Evolutionary conservation across 441 rosid species (phyloP), one percentile per base, ranked within the genome.

Genomic region (Gossypium laxum): DNA sequence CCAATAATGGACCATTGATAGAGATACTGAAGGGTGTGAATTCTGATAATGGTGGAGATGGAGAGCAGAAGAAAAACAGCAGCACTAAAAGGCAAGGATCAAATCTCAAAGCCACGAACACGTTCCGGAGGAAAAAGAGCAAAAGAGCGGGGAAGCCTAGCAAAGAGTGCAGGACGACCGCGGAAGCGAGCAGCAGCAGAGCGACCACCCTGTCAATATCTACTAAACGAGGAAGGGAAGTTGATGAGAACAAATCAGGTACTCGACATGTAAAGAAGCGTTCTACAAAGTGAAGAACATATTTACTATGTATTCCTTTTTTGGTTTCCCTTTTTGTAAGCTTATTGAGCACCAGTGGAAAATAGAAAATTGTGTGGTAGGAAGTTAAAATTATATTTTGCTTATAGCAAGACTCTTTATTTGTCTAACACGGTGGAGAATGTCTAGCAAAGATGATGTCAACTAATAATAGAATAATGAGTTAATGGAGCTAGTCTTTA

Each of bases 261-360:
- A 57, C 72, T 41, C 21, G 77, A 72, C 72, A 47, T 12, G 73
- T 75, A 12, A 85, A 78, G 75, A 85, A 79, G 70, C 85, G 83
- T 32, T 57, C 72, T 43, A 83, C 75, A 75, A 85, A 76, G 77
- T 73, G 61, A 79, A 32, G 17, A 14, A 18, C 7, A 38, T 0
- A 4, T 18, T 3, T 26, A 10, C 54, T 61, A 19, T 11, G n/a
- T 7, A 4, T 58, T 52, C 41, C 41, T 34, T 34, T 32, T 34
- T 32, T 32, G 38, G 21, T 41, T 72, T 38, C 43, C 30, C 41
- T 24, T 56, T 15, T 6, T n/a, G 19, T 52, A 60, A 67, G 51
- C 55, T 65, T 41, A 5, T 34, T n/a, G 19, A 24, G 12, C 56
- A 34, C 8, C 57, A 47, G 5, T 34, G 41, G 41, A 34, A 32